Conservation (phyloP, 1,284 basidiomycete genomes). For the Leccinum ambiguum region DNA sequence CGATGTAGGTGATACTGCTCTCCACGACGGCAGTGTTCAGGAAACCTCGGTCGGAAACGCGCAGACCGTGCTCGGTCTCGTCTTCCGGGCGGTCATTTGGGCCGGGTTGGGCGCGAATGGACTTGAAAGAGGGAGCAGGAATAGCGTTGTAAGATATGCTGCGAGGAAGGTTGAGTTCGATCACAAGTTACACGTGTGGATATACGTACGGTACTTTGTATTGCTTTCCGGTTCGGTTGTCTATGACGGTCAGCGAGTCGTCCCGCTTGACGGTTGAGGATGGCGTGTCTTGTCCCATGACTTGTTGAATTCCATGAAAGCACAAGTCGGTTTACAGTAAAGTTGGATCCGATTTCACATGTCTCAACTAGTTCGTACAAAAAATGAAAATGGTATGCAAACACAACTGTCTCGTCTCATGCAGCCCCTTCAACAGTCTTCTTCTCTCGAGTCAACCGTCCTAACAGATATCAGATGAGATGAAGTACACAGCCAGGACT, state of each 20-base stretch:
- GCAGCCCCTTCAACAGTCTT: slow-evolving; percentile 14
- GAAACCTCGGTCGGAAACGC: slow-evolving; percentile 79
- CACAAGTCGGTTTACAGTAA: background rate
- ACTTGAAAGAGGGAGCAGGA: slow-evolving; percentile 79
- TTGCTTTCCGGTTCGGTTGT: slow-evolving; percentile 83
- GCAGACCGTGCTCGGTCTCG: slow-evolving; percentile 77
- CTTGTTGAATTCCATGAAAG: background rate
- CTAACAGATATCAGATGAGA: slow-evolving; percentile 22
- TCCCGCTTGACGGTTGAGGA: slow-evolving; percentile 23
- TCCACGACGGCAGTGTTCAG: slow-evolving; percentile 85
- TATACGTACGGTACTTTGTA: slow-evolving; percentile 69
- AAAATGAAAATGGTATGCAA: background rate
- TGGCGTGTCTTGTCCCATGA: slow-evolving; percentile 29
- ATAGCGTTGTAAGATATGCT: slow-evolving; percentile 79
- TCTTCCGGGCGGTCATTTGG: slow-evolving; percentile 75
- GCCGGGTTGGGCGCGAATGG: slow-evolving; percentile 56
- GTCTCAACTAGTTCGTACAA: slow-evolving; percentile 5
- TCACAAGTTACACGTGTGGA: background rate
- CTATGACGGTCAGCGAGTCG: slow-evolving; percentile 65
- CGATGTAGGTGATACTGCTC: slow-evolving; percentile 84
- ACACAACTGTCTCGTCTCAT: slow-evolving; percentile 7
- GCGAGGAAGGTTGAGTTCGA: slow-evolving; percentile 7
- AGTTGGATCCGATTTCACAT: slow-evolving; percentile 19
- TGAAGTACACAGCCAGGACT: background rate
- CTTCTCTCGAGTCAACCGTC: slow-evolving; percentile 42